A percentile compares a stretch with the other conserved stretches of the same genome.
phyloP scores from a whole-genome alignment of 2,329 filamentous ascomycete genomes.

The Penicillium verrucosum region DNA sequence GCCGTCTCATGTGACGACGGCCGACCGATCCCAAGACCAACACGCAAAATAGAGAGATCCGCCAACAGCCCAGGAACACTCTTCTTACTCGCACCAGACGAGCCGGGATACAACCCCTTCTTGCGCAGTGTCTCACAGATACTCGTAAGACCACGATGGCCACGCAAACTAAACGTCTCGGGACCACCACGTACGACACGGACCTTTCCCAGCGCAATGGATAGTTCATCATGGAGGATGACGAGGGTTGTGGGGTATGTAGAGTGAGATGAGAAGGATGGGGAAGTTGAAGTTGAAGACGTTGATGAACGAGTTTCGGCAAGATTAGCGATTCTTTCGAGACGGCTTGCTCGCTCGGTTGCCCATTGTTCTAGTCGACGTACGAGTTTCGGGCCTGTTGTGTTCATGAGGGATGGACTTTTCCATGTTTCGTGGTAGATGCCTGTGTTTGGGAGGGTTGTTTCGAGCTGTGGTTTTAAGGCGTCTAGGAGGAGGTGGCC shows the following conservation, averaged over 20 bases:
- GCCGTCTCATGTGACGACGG: conserved; percentile 63
- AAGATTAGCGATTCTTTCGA: not conserved
- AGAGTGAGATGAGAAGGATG: not conserved
- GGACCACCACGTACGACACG: conserved; percentile 59
- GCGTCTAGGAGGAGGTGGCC: conserved; percentile 73
- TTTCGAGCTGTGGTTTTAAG: conserved; percentile 51
- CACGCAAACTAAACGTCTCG: conserved; percentile 56
- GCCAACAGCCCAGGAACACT: not conserved
- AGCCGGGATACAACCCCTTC: conserved; percentile 34
- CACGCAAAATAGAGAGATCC: conserved; percentile 50
- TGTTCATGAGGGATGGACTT: conserved; percentile 78
- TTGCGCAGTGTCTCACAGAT: conserved; percentile 55
- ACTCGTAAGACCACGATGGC: conserved; percentile 74
- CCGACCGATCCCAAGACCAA: conserved; percentile 85
- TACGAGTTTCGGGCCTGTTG: conserved; percentile 68
- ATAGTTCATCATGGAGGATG: conserved; percentile 85
- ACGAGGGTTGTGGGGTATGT: conserved; percentile 53
- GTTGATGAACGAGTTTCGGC: not conserved
- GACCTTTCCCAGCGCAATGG: conserved; percentile 66
- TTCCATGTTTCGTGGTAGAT: conserved; percentile 56
- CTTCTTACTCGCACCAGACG: conserved; percentile 21
- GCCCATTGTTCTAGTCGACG: conserved; percentile 57
- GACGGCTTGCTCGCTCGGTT: conserved; percentile 11
- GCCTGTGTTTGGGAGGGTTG: conserved; percentile 41
- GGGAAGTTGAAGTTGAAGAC: not conserved